A percentile compares a stretch with the other conserved stretches of the same genome.
Conservation (phyloP, 768 basidiomycete species). For the Suillus variegatus region DNA sequence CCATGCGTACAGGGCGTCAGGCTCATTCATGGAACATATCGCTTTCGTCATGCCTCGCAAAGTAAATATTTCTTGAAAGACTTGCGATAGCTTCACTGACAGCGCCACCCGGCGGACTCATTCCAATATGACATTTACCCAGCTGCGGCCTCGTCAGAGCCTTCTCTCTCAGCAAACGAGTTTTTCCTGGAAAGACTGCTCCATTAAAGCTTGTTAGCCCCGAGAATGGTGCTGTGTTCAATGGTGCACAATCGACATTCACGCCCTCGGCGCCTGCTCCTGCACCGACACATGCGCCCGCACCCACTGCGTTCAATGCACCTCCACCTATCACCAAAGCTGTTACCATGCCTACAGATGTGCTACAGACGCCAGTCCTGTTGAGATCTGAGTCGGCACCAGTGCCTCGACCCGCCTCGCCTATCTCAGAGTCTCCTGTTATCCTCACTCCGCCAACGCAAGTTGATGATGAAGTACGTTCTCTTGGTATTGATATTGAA, state of each 20-base stretch:
- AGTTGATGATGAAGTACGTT: slow-evolving; percentile 33
- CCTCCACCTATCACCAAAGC: slow-evolving; percentile 35
- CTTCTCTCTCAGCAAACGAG: no score
- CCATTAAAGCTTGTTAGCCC: slow-evolving; percentile 80
- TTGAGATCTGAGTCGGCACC: slow-evolving; percentile 16
- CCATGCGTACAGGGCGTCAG: no score
- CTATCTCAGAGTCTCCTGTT: slow-evolving; percentile 13
- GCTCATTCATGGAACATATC: no score
- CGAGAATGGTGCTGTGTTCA: slow-evolving; percentile 58
- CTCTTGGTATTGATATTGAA: slow-evolving; percentile 3
- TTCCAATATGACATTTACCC: no score
- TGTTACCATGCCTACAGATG: slow-evolving; percentile 27
- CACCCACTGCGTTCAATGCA: slow-evolving; percentile 23
- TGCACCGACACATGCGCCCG: slow-evolving; percentile 30
- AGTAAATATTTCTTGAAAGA: no score
- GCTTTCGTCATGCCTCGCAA: no score
- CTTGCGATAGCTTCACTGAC: no score
- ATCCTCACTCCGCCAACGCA: slow-evolving; percentile 22
- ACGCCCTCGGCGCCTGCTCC: slow-evolving; percentile 22
- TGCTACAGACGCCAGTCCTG: slow-evolving; percentile 13
- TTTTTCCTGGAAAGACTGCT: slow-evolving; percentile 86
- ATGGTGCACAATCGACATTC: slow-evolving; percentile 21
- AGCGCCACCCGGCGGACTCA: no score
- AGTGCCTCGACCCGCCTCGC: slow-evolving; percentile 7
- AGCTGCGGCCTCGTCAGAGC: no score